Evolutionary conservation across 202 grass and related monocot species (phyloP), one percentile per base, ranked within the genome.

Genomic region (Schoenoplectus triqueter): DNA sequence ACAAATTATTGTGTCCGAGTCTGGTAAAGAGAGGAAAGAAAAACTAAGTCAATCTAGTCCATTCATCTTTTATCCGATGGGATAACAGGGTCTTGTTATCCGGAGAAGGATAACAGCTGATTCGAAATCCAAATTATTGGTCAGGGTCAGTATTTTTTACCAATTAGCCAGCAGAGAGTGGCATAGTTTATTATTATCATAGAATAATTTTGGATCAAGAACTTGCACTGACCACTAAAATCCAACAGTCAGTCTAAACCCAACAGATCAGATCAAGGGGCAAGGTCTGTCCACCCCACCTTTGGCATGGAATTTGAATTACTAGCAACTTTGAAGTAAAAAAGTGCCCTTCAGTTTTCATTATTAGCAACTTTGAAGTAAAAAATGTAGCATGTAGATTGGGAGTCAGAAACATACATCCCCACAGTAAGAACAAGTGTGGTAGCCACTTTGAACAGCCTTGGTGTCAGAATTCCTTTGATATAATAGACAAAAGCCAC

Each of bases 401-500:
- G 82, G 70, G 64, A 82, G 80, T 40, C 42, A 52, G 15, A 84
- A 64, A 84, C 93, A 90, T 96, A 99, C 97, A 96, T 81, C 69
- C 97, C 97, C 87, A 92, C 18, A 50, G 92, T 91, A 81, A 99
- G 87, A 69, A 99, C 86, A 81, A 99, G 89, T 86, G 97, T 99
- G 88, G 95, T 91, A 79, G 97, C 97, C 89, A 97, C 88, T 96
- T 96, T 99, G 86, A 92, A 99, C 77, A 99, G 82, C 62, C 86
- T 90, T 78, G 91, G 97, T 88, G 93, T 90, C 80, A 99, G 22
- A 85, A 96, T 92, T 80, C 93, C 93, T 93, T 96, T 99, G 71
- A 99, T 92, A 75, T 99, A 99, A 85, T 92, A 92, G 59, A 99
- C 92, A 85, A 99, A 74, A 84, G 97, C 97, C 85, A 99, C 93